These are phyloP conservation scores for Saccharum spontaneum DNA, from an alignment of 176 grass and related monocot species.

Conservation along the genomic window DNA sequence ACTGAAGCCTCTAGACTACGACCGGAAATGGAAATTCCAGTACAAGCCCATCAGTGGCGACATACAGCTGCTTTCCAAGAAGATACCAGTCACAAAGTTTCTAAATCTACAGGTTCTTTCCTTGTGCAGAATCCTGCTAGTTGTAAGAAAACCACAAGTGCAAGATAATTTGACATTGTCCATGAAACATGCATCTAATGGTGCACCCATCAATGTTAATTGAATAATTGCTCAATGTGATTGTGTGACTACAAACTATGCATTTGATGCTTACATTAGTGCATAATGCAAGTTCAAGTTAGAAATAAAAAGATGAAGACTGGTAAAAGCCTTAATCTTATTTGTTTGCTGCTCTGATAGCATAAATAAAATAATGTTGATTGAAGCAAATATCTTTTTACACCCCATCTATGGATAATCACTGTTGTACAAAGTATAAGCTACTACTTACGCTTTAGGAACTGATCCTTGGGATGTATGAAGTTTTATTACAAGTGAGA, in stretches of 20 bases:
- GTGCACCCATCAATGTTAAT: not conserved
- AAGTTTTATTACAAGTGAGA: constrained; percentile 6
- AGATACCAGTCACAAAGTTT: constrained; percentile 91
- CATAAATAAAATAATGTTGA: not conserved
- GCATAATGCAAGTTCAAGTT: not conserved
- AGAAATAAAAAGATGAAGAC: not conserved
- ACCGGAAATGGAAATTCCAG: constrained; percentile 74
- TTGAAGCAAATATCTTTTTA: not conserved
- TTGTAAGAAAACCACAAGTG: not conserved
- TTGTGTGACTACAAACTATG: not conserved
- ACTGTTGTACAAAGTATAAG: constrained; percentile 14
- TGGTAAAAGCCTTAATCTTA: not conserved
- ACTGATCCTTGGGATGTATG: not conserved
- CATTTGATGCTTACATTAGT: not conserved
- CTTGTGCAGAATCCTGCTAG: not conserved
- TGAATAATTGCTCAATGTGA: not conserved
- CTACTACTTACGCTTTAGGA: not conserved
- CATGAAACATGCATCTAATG: not conserved
- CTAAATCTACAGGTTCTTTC: constrained; percentile 80
- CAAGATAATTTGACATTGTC: not conserved
- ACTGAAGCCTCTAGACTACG: constrained; percentile 67
- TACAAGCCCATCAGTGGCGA: constrained; percentile 81
- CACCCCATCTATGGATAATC: not conserved
- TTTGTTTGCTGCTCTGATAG: constrained; percentile 9
- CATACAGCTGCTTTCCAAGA: constrained; percentile 87